These are phyloP conservation scores for Esteya vermicola DNA, from an alignment of 2,329 filamentous ascomycete species.

Conservation along the genomic window DNA sequence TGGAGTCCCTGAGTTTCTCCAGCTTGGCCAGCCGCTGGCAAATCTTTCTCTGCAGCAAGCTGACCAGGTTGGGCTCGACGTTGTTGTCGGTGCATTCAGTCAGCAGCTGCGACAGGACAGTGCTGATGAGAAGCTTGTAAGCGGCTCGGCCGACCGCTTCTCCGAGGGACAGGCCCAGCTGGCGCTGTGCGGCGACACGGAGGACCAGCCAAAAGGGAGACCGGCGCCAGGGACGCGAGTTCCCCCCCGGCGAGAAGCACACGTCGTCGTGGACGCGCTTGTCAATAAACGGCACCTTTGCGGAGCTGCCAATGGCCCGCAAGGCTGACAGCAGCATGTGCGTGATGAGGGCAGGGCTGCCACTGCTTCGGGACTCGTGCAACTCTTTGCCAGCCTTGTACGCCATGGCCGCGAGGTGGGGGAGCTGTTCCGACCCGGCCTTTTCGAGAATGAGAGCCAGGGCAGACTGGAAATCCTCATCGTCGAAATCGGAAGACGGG, in stretches of 20 bases:
- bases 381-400: slow-evolving; percentile 34
- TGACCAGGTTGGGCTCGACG: slow-evolving; percentile 18
- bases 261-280: slow-evolving; percentile 54
- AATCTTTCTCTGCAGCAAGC: slow-evolving; percentile 27
- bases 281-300: slow-evolving; percentile 22
- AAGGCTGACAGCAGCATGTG: slow-evolving; percentile 47
- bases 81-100: slow-evolving; percentile 17
- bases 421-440: slow-evolving; percentile 31
- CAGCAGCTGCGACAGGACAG: slow-evolving; percentile 31
- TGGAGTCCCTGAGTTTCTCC: too few relatives aligned
- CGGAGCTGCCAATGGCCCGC: slow-evolving; percentile 31
- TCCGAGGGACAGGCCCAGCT: slow-evolving; percentile 27
- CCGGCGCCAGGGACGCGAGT: slow-evolving; percentile 52
- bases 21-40: not conserved
- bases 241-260: too few relatives aligned
- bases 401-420: slow-evolving; percentile 27
- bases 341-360: slow-evolving; percentile 41
- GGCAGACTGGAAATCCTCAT: slow-evolving; percentile 26
- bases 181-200: slow-evolving; percentile 40
- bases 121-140: slow-evolving; percentile 45
- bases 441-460: slow-evolving; percentile 40
- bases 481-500: slow-evolving; percentile 17
- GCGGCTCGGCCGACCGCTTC: slow-evolving; percentile 25
- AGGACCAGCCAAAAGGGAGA: slow-evolving; percentile 48
- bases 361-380: slow-evolving; percentile 42